Base-by-base conservation (phyloP, 2,329 filamentous ascomycete species). In the Cercospora sp. region DNA sequence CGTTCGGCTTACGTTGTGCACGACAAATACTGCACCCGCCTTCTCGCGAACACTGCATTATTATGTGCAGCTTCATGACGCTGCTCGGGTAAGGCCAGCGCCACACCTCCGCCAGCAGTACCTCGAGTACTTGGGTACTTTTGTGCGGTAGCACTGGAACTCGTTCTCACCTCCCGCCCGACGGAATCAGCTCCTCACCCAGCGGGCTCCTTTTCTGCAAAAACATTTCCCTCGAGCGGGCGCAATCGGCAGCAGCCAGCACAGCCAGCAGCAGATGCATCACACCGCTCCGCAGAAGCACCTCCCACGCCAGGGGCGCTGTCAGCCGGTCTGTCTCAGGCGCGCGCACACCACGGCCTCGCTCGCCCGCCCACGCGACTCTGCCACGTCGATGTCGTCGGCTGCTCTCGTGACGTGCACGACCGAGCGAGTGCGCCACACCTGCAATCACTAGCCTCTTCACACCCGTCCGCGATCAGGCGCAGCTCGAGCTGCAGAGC, bases 361-460 rank as follows among this genome's bases (percentile, higher is more conserved):
- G 1, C 61, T 21, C 30, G 28, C n/a, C 2, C 43, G 34, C 10
- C n/a, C 34, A n/a, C 61, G 30, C 30, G 61, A 63, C 21, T 53
- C 30, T 64, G 61, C 61, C 61, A 64, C 61, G 61, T 64, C 61
- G 61, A 55, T 34, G 45, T 26, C 30, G 32, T 21, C 3, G 53
- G 28, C 61, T 63, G 40, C 61, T 63, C 61, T 51, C 61, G 43
- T 53, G 43, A 45, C 40, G 37, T 43, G 37, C 37, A 43, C 37
- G 37, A 43, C 37, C 37, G 37, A 43, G 60, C 45, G 61, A 28
- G 40, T 63, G 43, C 61, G 61, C 61, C 61, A 63, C 61, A 63
- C 45, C 60, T 13, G 13, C 34, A 13, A 16, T 37, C 61, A 63
- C 61, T 34, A 63, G 61, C 61, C 61, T 63, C 61, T 13, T 63